Base-by-base conservation (phyloP, 495 filamentous ascomycete genomes). In the Talaromyces trachyspermus region DNA sequence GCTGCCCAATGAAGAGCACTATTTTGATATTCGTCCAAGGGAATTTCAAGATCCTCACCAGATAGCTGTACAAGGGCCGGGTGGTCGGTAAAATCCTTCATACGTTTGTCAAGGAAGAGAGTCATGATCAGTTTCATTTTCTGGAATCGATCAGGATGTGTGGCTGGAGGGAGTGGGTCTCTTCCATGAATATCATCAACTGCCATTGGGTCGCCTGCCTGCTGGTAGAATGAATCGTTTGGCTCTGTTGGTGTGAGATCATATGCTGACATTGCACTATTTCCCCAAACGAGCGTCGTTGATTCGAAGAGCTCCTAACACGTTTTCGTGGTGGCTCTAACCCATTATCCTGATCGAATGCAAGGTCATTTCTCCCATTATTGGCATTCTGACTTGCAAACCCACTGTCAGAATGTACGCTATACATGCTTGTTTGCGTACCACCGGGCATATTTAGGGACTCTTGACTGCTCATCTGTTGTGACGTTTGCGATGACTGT, bases 1-100 rank as follows among this genome's bases (percentile, higher is more conserved):
- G 92, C 89, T n/a, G 91, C 92, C 92, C 92, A 98, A 57, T 95
- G 91, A 24, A 98, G 71, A 18, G 92, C 87, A 46, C 86, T 95
- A 60, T 95, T 89, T 18, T 81, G 80, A 45, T 85, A 86, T 4
- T 79, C 70, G 57, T 98, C 92, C 46, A 98, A 81, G 7, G 94
- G 91, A 23, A 87, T 78, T 57, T 98, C 92, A 23, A 97, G 77
- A 46, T 96, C 89, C 19, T 85, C 71, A 1, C 84, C 79, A n/a
- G 80, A 80, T 43, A 98, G 69, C 41, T 84, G 80, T 5, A 76
- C 65, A 15, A 87, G 73, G 1, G 81, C 83, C 1, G 80, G 74
- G 54, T 86, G 81, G 20, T 72, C 76, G 3, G 73, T 66, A 51
- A 82, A 86, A 54, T 86, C 81, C 27, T 76, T 78, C 6, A 70